A percentile compares a stretch with the other conserved stretches of the same genome.
These are phyloP conservation scores for Globisporangium orthogonon DNA, from an alignment of 352 stramenopile species.

Conservation along the genomic window DNA sequence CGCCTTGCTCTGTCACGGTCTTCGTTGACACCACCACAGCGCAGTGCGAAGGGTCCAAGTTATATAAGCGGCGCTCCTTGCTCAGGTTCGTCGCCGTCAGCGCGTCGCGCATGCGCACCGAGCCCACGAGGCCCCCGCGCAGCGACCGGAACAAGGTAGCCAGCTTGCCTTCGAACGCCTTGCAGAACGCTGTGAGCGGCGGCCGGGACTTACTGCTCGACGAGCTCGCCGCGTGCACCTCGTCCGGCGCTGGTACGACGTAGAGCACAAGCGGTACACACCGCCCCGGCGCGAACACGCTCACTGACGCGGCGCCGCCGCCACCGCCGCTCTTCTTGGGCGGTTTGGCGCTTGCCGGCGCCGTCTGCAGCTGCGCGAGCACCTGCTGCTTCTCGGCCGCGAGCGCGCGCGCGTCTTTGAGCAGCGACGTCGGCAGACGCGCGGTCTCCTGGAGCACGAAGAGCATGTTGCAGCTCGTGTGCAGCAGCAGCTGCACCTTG, in stretches of 20 bases:
- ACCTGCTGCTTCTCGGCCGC: conserved; percentile 55
- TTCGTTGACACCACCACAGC: conserved; percentile 49
- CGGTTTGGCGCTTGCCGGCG: conserved; percentile 11
- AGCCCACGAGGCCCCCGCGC: conserved; percentile 42
- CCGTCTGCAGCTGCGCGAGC: conserved; percentile 19
- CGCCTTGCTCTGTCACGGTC: conserved; percentile 21
- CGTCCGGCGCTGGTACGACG: conserved; percentile 46
- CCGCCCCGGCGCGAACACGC: conserved; percentile 44
- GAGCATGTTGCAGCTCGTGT: conserved; percentile 51
- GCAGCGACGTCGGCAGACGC: conserved; percentile 28
- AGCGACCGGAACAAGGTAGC: conserved; percentile 44
- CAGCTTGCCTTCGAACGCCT: conserved; percentile 51
- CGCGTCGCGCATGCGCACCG: conserved; percentile 45
- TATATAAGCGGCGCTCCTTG: conserved; percentile 66
- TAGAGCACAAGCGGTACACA: conserved; percentile 66
- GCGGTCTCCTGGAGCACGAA: conserved; percentile 39
- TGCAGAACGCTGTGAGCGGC: conserved; percentile 47
- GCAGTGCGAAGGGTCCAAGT: conserved; percentile 60
- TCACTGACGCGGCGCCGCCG: conserved; percentile 8
- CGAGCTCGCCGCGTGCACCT: conserved; percentile 31
- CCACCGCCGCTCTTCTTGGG: conserved; percentile 38
- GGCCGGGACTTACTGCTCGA: conserved; percentile 27
- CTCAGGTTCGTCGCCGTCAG: conserved; percentile 41
- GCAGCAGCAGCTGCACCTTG: conserved; percentile 64
- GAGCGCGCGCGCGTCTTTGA: conserved; percentile 43